Conservation (phyloP, 202 grass and related monocot species). For the Dendrocalamus latiflorus region DNA sequence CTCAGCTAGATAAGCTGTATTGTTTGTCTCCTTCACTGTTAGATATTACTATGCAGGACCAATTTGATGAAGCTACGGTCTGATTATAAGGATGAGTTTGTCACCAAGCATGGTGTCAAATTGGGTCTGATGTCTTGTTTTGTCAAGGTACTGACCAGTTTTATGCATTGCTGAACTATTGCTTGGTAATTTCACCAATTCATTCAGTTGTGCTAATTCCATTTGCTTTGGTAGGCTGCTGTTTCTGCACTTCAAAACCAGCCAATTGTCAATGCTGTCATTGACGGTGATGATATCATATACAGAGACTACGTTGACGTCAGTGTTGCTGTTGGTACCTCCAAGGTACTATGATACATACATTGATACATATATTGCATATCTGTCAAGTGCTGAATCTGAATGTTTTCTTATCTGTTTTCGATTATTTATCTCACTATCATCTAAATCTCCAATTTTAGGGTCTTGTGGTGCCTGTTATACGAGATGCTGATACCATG, state of each 20-base stretch:
- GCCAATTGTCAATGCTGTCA: conserved; percentile 93
- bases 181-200: not conserved
- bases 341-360: conserved; percentile 80
- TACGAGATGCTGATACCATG: conserved; percentile 79
- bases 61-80: conserved; percentile 98
- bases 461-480: conserved; percentile 91
- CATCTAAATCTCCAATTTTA: conserved; percentile 24
- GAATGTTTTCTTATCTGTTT: not conserved
- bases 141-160: too few relatives aligned
- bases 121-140: too few relatives aligned
- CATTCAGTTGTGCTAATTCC: not conserved
- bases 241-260: conserved; percentile 93
- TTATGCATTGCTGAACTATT: too few relatives aligned
- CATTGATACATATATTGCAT: not conserved
- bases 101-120: conserved; percentile 80
- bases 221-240: conserved; percentile 56
- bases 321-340: conserved; percentile 94
- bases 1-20: too few relatives aligned
- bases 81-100: conserved; percentile 93
- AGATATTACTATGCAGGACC: conserved; percentile 51
- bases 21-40: conserved; percentile 1
- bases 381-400: not conserved
- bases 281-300: conserved; percentile 97
- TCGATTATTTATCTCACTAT: not conserved
- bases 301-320: conserved; percentile 88